Percentiles rank a stretch among this genome's conserved stretches.
phyloP scores from a whole-genome alignment of 2,329 filamentous ascomycete species.

The Ceratocystiopsis brevicomis region DNA sequence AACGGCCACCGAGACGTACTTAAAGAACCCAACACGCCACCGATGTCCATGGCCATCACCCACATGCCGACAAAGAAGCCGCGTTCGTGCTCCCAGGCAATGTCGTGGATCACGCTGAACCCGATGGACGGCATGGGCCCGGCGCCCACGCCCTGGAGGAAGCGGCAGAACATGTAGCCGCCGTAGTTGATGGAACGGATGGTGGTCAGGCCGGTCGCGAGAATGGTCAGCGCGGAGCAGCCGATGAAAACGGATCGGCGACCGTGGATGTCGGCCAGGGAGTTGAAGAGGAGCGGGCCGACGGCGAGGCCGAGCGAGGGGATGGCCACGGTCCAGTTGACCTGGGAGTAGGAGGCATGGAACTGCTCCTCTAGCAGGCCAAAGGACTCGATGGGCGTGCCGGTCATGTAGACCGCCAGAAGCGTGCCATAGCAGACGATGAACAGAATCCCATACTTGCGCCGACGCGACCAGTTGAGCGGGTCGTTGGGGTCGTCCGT shows the following conservation, averaged over 20 bases:
- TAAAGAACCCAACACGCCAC: slow-evolving; percentile 19
- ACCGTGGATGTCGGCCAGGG: slow-evolving; percentile 27
- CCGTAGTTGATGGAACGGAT: slow-evolving; percentile 18
- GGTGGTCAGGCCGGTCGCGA: slow-evolving; percentile 16
- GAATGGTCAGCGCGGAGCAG: slow-evolving; percentile 17
- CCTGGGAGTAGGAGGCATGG: slow-evolving; percentile 15
- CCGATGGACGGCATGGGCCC: slow-evolving; percentile 33
- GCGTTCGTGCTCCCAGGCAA: slow-evolving; percentile 38
- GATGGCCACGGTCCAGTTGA: slow-evolving; percentile 21
- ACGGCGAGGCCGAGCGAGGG: slow-evolving; percentile 28
- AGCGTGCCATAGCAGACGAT: slow-evolving; percentile 2
- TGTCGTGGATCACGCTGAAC: slow-evolving; percentile 31
- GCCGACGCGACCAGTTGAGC: slow-evolving; percentile 1
- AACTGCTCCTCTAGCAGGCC: slow-evolving; percentile 27
- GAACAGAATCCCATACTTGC: neutral
- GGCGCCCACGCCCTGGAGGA: slow-evolving; percentile 37
- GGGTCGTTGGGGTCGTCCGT: slow-evolving; percentile 1
- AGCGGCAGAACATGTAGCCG: slow-evolving; percentile 35
- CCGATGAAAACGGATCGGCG: slow-evolving; percentile 29
- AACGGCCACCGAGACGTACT: neutral
- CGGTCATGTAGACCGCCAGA: slow-evolving; percentile 26
- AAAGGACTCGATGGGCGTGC: slow-evolving; percentile 35
- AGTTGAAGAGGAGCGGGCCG: slow-evolving; percentile 18
- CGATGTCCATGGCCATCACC: slow-evolving; percentile 34
- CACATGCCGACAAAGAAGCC: slow-evolving; percentile 36